These are phyloP conservation scores for Mucor circinelloides DNA, from an alignment of 371 early-diverging fungal genomes.

Conservation along the genomic window DNA sequence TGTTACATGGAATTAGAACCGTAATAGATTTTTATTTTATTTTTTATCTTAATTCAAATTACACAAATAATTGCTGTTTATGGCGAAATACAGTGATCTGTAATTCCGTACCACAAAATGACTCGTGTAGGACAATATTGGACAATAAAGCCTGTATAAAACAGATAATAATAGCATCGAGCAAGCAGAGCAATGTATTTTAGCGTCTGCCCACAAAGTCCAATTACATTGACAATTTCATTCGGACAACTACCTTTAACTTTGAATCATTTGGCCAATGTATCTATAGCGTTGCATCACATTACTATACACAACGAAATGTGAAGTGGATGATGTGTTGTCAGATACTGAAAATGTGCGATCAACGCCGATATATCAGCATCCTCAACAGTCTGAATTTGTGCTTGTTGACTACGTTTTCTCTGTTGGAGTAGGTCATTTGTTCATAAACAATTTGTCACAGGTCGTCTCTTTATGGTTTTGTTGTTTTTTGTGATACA, in stretches of 20 bases:
- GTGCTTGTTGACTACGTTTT: not conserved
- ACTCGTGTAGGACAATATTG: not conserved
- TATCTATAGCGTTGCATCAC: not conserved
- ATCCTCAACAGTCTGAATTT: not conserved
- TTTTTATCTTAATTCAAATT: not conserved
- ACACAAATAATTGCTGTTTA: constrained; percentile 1
- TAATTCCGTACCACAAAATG: not conserved
- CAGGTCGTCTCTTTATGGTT: not conserved
- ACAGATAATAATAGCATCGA: not conserved
- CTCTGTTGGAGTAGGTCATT: not conserved
- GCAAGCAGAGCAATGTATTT: not conserved
- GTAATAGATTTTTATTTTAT: not conserved
- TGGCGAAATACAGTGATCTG: not conserved
- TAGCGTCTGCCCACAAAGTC: not conserved
- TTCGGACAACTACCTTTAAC: no score
- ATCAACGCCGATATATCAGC: not conserved
- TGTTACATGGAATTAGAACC: not conserved
- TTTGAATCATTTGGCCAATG: no score
- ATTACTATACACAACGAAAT: not conserved
- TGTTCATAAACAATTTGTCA: not conserved
- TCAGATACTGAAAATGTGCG: not conserved
- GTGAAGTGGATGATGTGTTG: not conserved
- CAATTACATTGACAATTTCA: not conserved
- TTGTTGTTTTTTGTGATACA: not conserved
- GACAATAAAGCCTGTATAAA: not conserved